These are phyloP conservation scores for Crepidotus variabilis DNA, from an alignment of 768 basidiomycete species.

Conservation along the genomic window DNA sequence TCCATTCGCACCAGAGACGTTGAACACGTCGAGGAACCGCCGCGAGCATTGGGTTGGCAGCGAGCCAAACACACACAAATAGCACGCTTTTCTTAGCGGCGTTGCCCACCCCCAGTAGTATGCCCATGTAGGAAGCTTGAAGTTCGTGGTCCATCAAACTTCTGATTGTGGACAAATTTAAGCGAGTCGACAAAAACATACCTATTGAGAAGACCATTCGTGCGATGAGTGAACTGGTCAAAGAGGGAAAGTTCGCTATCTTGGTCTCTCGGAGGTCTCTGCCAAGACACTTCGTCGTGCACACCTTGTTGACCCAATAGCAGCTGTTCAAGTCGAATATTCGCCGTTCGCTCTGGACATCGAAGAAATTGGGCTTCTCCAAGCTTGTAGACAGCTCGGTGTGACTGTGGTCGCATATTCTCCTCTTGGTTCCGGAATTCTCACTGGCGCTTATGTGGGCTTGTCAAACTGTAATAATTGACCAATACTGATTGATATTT, in stretches of 20 bases:
- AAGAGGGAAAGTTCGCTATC: slow-evolving; percentile 44
- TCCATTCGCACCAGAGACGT: too few relatives aligned
- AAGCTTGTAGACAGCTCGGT: slow-evolving; percentile 45
- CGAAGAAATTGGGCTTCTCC: slow-evolving; percentile 35
- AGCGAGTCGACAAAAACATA: slow-evolving; percentile 34
- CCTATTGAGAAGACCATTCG: slow-evolving; percentile 50
- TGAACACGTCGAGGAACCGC: too few relatives aligned
- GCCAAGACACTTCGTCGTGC: slow-evolving; percentile 45
- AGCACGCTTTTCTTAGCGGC: too few relatives aligned
- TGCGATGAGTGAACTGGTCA: slow-evolving; percentile 50
- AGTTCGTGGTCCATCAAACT: neutral
- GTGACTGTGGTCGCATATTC: slow-evolving; percentile 48
- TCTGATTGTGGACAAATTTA: neutral
- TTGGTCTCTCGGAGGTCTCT: slow-evolving; percentile 53
- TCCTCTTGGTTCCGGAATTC: slow-evolving; percentile 49
- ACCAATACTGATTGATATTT: neutral
- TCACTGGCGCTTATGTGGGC: slow-evolving; percentile 42
- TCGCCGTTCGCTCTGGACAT: slow-evolving; percentile 46
- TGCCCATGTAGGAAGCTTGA: too few relatives aligned
- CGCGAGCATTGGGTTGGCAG: too few relatives aligned
- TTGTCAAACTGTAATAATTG: slow-evolving; percentile 9
- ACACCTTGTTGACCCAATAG: slow-evolving; percentile 44
- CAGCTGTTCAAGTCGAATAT: slow-evolving; percentile 23
- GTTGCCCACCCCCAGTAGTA: too few relatives aligned
- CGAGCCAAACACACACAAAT: too few relatives aligned